These are phyloP conservation scores for Carex myosuroides DNA, from an alignment of 176 grass and related monocot species.

Conservation along the genomic window DNA sequence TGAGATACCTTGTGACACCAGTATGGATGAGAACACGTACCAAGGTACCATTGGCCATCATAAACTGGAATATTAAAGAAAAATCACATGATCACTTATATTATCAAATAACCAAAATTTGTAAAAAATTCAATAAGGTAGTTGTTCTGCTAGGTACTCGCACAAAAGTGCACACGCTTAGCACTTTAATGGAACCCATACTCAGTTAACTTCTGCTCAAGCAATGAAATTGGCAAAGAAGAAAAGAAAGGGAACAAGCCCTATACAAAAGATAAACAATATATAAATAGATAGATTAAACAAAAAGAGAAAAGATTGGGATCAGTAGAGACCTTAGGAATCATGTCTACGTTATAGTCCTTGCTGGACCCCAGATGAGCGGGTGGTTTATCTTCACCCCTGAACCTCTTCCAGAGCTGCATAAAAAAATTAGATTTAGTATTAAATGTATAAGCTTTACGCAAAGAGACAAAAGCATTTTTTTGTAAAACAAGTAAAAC, in stretches of 20 bases:
- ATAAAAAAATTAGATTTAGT: not conserved
- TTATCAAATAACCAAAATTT: not conserved
- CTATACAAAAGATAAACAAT: not conserved
- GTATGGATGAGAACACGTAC: conserved; percentile 86
- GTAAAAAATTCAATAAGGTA: not conserved
- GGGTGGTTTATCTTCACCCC: conserved; percentile 46
- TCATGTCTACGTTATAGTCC: conserved; percentile 96
- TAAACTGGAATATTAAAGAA: conserved; percentile 47
- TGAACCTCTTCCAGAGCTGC: conserved; percentile 92
- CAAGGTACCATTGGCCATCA: conserved; percentile 94
- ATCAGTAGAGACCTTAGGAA: conserved; percentile 57
- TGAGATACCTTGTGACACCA: conserved; percentile 73
- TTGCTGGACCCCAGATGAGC: conserved; percentile 52
- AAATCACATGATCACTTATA: not conserved
- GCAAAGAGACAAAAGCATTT: not conserved
- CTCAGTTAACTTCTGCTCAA: not conserved
- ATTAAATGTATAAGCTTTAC: not conserved
- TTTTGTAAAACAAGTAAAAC: not conserved
- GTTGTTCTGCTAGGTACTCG: not conserved
- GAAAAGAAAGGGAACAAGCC: not conserved
- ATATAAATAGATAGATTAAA: not conserved
- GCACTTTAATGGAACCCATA: not conserved
- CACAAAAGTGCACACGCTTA: not conserved
- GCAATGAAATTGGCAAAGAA: not conserved
- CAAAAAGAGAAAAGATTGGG: not conserved